Percentiles rank a stretch among this genome's conserved stretches.
Evolutionary conservation across 2,329 filamentous ascomycete genomes (phyloP).

Genomic region (Paraconiothyrium brasiliense): DNA sequence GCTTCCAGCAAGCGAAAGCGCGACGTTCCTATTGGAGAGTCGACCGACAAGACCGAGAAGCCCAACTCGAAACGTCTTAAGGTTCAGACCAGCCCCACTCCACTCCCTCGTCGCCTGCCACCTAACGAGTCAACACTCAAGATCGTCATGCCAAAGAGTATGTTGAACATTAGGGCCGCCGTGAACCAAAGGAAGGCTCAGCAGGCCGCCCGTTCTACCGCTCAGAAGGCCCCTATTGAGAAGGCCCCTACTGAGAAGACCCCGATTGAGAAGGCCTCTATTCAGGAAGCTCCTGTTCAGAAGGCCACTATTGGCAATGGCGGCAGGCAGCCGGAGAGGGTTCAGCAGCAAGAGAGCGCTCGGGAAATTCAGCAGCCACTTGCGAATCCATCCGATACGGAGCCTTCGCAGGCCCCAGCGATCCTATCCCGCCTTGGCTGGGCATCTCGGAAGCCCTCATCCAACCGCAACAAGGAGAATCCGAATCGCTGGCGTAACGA

Average conservation of each 20-base stretch:
- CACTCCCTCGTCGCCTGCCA: not conserved
- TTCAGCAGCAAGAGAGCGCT: not conserved
- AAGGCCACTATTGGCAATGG: not conserved
- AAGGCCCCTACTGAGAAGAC: not conserved
- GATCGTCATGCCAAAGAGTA: not conserved
- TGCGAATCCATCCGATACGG: not conserved
- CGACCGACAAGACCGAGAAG: not conserved
- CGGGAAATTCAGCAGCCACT: not conserved
- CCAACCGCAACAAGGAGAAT: not conserved
- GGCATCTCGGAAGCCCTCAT: not conserved
- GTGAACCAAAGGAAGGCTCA: not conserved
- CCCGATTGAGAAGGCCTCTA: too few relatives aligned
- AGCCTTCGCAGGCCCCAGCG: not conserved
- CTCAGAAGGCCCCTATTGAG: not conserved
- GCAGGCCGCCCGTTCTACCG: too few relatives aligned
- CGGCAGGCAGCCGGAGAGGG: not conserved
- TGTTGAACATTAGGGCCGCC: not conserved
- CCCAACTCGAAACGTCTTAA: not conserved
- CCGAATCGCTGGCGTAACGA: not conserved
- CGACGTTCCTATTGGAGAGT: not conserved
- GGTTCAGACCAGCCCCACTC: not conserved
- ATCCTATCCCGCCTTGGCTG: not conserved
- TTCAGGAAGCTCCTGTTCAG: not conserved
- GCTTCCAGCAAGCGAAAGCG: conserved; percentile 8
- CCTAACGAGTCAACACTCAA: conserved; percentile 6